phyloP scores from a whole-genome alignment of 768 basidiomycete species.

The Suillus ampliporus region DNA sequence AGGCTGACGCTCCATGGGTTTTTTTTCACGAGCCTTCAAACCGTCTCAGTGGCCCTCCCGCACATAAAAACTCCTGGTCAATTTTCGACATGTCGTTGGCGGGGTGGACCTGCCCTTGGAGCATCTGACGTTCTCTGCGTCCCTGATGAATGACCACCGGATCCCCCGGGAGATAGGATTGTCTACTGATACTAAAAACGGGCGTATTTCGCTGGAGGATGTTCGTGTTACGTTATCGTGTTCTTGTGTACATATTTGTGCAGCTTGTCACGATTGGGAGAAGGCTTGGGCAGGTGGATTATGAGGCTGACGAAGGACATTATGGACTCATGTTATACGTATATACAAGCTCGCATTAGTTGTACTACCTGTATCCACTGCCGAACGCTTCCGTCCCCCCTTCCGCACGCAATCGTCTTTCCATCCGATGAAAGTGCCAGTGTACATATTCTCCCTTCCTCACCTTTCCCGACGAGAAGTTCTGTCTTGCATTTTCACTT shows the following conservation, averaged over 20 bases:
- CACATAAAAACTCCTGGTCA: neutral
- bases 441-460: no score
- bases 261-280: neutral
- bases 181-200: neutral
- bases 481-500: no score
- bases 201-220: neutral
- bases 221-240: neutral
- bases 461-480: no score
- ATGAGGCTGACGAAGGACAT: no score
- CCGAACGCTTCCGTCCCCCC: no score
- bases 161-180: neutral
- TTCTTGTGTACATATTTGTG: neutral
- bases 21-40: slow-evolving; percentile 33
- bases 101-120: neutral
- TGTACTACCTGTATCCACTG: no score
- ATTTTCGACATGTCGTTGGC: no score
- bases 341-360: no score
- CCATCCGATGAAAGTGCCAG: no score
- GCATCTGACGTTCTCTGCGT: neutral
- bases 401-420: no score
- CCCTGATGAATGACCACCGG: neutral
- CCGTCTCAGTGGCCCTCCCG: neutral
- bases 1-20: slow-evolving; percentile 36
- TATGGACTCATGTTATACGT: no score
- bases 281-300: neutral